A percentile compares a stretch with the other conserved stretches of the same genome.
Conservation (phyloP, 164 flowering plant species). For the Umbellularia californica region DNA sequence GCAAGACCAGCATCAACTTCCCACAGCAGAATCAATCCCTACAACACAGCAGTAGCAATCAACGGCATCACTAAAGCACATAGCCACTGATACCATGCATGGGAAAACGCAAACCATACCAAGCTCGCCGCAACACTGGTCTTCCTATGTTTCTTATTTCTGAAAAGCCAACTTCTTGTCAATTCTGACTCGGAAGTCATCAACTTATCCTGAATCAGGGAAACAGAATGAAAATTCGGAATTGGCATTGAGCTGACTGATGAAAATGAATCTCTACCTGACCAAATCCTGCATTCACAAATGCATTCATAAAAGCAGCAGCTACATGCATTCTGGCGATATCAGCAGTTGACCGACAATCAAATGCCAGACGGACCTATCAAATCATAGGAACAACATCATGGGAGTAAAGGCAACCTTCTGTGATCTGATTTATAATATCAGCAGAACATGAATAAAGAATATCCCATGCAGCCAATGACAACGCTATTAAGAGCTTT, state of each 20-base stretch:
- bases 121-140: constrained; percentile 97
- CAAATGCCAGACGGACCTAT: constrained; percentile 63
- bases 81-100: not conserved
- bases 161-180: constrained; percentile 88
- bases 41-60: not conserved
- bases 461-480: too few relatives aligned
- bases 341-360: constrained; percentile 94
- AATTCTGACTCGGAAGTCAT: constrained; percentile 83
- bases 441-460: too few relatives aligned
- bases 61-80: constrained; percentile 1
- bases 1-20: constrained; percentile 93
- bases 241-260: not conserved
- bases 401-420: not conserved
- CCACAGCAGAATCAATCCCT: constrained; percentile 97
- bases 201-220: constrained; percentile 68
- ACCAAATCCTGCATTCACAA: constrained; percentile 64
- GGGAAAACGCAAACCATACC: constrained; percentile 38
- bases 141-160: constrained; percentile 96
- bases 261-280: constrained; percentile 43
- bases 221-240: not conserved
- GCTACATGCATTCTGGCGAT: constrained; percentile 94
- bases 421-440: too few relatives aligned
- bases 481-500: too few relatives aligned
- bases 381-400: not conserved
- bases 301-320: constrained; percentile 42